Evolutionary conservation across 768 basidiomycete species (phyloP).

Genomic region (Tylopilus subfusipes): DNA sequence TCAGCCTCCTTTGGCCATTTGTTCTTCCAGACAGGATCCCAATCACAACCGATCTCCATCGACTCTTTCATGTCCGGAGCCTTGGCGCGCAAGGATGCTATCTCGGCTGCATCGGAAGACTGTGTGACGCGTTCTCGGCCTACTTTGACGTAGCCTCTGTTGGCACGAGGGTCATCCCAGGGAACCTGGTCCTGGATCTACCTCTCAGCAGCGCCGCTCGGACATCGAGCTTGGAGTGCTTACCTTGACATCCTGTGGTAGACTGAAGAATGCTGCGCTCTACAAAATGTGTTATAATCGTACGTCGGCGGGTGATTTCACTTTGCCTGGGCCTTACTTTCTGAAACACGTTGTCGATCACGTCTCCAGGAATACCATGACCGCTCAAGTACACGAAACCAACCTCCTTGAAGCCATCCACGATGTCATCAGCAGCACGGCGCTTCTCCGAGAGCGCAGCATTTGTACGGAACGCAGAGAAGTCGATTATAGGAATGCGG

Average conservation of each 20-base stretch:
- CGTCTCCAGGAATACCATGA: constrained; percentile 62
- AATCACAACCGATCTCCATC: constrained; percentile 88
- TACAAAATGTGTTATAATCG: constrained; percentile 27
- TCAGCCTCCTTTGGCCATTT: constrained; percentile 69
- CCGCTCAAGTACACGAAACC: constrained; percentile 77
- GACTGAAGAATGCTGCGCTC: constrained; percentile 74
- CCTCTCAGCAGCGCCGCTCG: neutral
- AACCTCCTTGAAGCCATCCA: constrained; percentile 72
- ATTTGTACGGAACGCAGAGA: constrained; percentile 59
- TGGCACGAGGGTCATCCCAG: constrained; percentile 84
- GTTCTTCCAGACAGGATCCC: constrained; percentile 75
- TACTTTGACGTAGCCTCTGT: constrained; percentile 77
- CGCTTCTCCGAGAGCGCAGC: constrained; percentile 53
- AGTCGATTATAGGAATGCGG: constrained; percentile 76
- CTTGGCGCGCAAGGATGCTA: constrained; percentile 65
- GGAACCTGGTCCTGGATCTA: constrained; percentile 52
- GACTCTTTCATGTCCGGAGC: constrained; percentile 82
- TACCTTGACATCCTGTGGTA: constrained; percentile 64
- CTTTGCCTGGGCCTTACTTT: constrained; percentile 44
- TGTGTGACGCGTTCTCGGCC: constrained; percentile 84
- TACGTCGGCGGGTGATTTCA: neutral
- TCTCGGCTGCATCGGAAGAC: constrained; percentile 65
- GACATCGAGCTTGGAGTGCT: neutral
- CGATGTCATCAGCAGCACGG: constrained; percentile 62
- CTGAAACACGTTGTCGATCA: constrained; percentile 56